phyloP scores from a whole-genome alignment of 2,329 filamentous ascomycete genomes.

The Cordyceps javanica region DNA sequence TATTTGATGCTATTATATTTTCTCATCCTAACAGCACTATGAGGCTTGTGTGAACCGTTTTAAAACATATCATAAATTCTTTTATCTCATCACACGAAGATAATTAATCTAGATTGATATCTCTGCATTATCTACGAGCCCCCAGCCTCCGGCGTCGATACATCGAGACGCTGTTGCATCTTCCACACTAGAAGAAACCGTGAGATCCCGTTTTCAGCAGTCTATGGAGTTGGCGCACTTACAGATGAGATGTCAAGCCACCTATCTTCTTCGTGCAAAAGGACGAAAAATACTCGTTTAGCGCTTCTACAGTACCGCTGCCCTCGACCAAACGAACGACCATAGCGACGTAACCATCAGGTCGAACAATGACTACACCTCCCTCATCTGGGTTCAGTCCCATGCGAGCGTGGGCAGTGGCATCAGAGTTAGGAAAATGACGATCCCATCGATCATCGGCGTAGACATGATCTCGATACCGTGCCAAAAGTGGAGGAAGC shows the following conservation, averaged over 20 bases:
- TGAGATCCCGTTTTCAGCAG: background rate
- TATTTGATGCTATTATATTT: no score
- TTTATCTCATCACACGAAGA: no score
- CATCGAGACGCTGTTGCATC: background rate
- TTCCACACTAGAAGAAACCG: background rate
- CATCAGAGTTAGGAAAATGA: constrained; percentile 61
- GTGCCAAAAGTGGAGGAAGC: constrained; percentile 62
- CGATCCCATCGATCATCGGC: constrained; percentile 76
- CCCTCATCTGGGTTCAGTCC: constrained; percentile 68
- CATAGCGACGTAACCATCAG: constrained; percentile 80
- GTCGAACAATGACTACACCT: constrained; percentile 75
- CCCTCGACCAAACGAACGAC: constrained; percentile 71
- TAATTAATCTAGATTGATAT: no score
- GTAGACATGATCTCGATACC: constrained; percentile 79
- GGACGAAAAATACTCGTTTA: constrained; percentile 75
- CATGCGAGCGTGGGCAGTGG: constrained; percentile 80
- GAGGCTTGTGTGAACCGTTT: no score
- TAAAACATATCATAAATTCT: no score
- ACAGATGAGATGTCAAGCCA: constrained; percentile 22
- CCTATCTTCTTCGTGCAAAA: constrained; percentile 61
- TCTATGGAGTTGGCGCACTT: background rate
- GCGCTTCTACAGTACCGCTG: constrained; percentile 68
- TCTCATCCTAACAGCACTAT: no score
- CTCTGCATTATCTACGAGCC: background rate
- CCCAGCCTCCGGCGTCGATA: background rate